Evolutionary conservation across 169 alveolate species (phyloP), one percentile per base, ranked within the genome.

Genomic region (Theileria equi): DNA sequence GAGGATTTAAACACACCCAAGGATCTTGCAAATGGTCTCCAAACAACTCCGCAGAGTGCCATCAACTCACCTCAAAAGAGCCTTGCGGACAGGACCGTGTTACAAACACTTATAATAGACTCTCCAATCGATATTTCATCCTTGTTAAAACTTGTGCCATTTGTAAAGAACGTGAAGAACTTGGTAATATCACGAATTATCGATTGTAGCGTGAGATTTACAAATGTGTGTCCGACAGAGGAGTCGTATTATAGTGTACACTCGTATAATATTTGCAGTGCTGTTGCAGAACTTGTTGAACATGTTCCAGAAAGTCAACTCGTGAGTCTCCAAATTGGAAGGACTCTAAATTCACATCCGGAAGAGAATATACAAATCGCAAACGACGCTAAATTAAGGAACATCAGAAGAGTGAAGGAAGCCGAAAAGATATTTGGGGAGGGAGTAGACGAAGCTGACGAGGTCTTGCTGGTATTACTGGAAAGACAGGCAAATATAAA

Each of bases 221-320:
- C 65, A 1, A n/a, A n/a, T n/a, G n/a, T n/a, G n/a, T n/a, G n/a
- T n/a, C n/a, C n/a, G n/a, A 13, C 13, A 13, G 45, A 38, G 13
- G 45, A 38, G n/a, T n/a, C n/a, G n/a, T n/a, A n/a, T n/a, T n/a
- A n/a, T n/a, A n/a, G n/a, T n/a, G n/a, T n/a, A n/a, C n/a, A n/a
- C n/a, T n/a, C n/a, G n/a, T 38, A 13, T 38, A 13, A 13, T 13
- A 40, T 60, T 44, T 60, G 70, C 44, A 34, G 53, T 4, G 43
- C 44, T 2, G 4, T 60, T 21, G 11, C 70, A 43, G 70, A 60
- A 26, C 68, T 60, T 44, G 3, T 60, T 31, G 70, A 60, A 31
- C 55, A 60, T n/a, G 44, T 60, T 44, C 70, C 70, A 26, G 16
- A 17, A 13, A 16, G 21, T 47, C 70, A 60, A 34, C 68, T 60